These are phyloP conservation scores for Penicillium sp. DNA, from an alignment of 2,329 filamentous ascomycete genomes.

Conservation along the genomic window DNA sequence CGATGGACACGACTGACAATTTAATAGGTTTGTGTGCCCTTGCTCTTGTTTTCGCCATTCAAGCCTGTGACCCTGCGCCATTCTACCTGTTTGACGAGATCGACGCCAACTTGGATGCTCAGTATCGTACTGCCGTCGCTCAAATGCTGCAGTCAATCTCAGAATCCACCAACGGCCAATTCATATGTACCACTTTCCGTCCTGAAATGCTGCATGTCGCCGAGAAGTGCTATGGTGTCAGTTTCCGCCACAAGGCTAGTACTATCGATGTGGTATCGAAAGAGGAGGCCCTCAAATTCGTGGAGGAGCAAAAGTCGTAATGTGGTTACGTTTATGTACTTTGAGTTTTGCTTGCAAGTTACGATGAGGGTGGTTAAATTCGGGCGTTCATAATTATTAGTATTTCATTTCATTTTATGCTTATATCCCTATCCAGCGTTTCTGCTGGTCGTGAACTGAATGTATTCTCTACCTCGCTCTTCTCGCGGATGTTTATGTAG, in stretches of 20 bases:
- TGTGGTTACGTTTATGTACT: neutral
- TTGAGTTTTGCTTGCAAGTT: neutral
- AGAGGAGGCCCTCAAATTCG: slow-evolving; percentile 87
- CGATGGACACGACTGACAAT: neutral
- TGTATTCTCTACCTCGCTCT: neutral
- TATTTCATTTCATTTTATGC: neutral
- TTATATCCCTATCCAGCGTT: slow-evolving; percentile 2
- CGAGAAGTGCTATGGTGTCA: slow-evolving; percentile 96
- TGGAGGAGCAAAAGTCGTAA: slow-evolving; percentile 70
- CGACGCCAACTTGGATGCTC: slow-evolving; percentile 94
- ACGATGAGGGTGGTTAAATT: neutral
- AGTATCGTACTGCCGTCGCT: slow-evolving; percentile 94
- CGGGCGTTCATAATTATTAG: neutral
- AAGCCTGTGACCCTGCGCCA: slow-evolving; percentile 92
- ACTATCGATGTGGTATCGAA: slow-evolving; percentile 84
- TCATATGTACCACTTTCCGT: slow-evolving; percentile 98
- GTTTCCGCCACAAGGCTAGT: slow-evolving; percentile 86
- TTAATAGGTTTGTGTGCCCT: slow-evolving; percentile 78
- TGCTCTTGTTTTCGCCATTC: slow-evolving; percentile 98
- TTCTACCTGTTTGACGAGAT: slow-evolving; percentile 99
- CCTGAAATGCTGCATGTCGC: slow-evolving; percentile 94
- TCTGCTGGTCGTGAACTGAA: neutral
- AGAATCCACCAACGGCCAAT: slow-evolving; percentile 61
- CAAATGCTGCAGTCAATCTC: slow-evolving; percentile 79
- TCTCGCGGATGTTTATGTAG: neutral